A percentile compares a stretch with the other conserved stretches of the same genome.
phyloP scores from a whole-genome alignment of 2,329 filamentous ascomycete species.

The Anisogramma anomala region DNA sequence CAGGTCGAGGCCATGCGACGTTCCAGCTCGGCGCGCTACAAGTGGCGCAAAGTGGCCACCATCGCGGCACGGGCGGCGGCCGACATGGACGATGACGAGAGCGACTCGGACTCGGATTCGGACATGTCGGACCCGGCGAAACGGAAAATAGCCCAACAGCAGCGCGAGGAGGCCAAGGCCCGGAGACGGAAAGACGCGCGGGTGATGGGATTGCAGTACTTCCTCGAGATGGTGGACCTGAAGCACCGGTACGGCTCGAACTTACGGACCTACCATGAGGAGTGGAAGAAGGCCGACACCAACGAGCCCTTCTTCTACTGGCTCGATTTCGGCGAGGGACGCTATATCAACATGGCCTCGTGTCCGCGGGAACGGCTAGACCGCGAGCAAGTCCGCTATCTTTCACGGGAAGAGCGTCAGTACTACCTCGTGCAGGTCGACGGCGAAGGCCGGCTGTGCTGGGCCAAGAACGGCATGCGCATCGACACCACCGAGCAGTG shows the following conservation, averaged over 20 bases:
- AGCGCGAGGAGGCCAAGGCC: constrained; percentile 37
- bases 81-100: constrained; percentile 41
- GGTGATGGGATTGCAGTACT: constrained; percentile 78
- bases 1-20: constrained; percentile 13
- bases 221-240: constrained; percentile 71
- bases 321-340: constrained; percentile 74
- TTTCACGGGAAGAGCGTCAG: constrained; percentile 69
- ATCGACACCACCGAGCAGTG: constrained; percentile 67
- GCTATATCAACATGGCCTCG: constrained; percentile 53
- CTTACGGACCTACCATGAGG: constrained; percentile 66
- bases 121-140: constrained; percentile 26
- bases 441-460: constrained; percentile 61
- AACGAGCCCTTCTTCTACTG: constrained; percentile 90
- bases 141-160: constrained; percentile 27
- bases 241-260: constrained; percentile 85
- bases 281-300: constrained; percentile 69
- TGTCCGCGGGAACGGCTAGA: constrained; percentile 67
- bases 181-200: constrained; percentile 56
- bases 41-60: constrained; percentile 64
- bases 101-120: constrained; percentile 30
- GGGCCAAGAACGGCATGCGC: constrained; percentile 69
- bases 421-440: constrained; percentile 74
- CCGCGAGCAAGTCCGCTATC: constrained; percentile 68
- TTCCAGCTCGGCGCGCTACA: constrained; percentile 41
- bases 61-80: constrained; percentile 62